Evolutionary conservation across 129 eudicot species (phyloP).

Genomic region (Oenanthe sinensis): DNA sequence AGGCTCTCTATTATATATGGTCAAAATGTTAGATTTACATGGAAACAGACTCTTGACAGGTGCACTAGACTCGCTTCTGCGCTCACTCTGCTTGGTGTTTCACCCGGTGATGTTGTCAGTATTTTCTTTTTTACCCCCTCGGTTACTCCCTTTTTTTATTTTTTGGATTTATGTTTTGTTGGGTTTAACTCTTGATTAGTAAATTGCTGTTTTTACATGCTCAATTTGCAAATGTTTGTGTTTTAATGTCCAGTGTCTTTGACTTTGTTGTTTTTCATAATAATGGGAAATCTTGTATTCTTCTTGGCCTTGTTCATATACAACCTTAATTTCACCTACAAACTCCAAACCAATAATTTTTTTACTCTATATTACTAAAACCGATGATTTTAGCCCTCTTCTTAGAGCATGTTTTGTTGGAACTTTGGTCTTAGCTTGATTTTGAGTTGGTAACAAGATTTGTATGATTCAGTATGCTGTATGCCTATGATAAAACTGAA

Average conservation of each 20-base stretch:
- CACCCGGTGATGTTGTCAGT: constrained; percentile 41
- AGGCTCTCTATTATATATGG: constrained; percentile 26
- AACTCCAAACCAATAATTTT: too few relatives aligned
- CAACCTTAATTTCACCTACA: too few relatives aligned
- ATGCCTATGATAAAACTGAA: neutral
- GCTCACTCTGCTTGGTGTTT: constrained; percentile 26
- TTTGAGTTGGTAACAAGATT: too few relatives aligned
- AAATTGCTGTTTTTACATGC: neutral
- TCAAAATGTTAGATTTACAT: constrained; percentile 22
- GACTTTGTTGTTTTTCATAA: too few relatives aligned
- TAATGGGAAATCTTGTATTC: too few relatives aligned
- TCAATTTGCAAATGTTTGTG: neutral
- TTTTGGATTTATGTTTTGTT: neutral
- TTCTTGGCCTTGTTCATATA: too few relatives aligned
- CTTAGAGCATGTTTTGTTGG: too few relatives aligned
- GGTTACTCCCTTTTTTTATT: neutral
- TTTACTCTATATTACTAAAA: too few relatives aligned
- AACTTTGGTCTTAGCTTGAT: too few relatives aligned
- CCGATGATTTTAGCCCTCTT: too few relatives aligned
- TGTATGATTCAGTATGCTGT: too few relatives aligned
- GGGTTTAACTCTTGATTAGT: neutral
- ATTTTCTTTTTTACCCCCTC: neutral
- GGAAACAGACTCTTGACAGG: constrained; percentile 32
- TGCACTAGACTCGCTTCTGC: constrained; percentile 42
- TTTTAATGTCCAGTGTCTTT: neutral